Evolutionary conservation across 805 yeast species (phyloP), one percentile per base, ranked within the genome.

Genomic region (Hanseniaspora vineae): DNA sequence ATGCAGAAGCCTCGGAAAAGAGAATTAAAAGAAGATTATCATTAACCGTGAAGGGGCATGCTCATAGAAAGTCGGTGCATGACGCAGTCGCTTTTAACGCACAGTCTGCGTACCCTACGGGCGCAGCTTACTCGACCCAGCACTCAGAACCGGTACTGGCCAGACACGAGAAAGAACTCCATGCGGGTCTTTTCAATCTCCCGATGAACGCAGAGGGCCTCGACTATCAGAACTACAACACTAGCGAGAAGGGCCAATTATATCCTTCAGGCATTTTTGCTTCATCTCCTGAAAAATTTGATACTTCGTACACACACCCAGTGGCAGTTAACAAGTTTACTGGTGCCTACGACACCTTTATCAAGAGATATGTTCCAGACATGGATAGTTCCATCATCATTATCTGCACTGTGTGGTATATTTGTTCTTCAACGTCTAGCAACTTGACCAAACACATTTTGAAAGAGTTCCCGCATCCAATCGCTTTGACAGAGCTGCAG

Each of bases 401-500:
- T 2, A 64, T 84, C 33, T 90, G 97, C 62, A 59, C 74, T 9
- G 56, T 73, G 35, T 90, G 97, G 97, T 90, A 90, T 66, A 58
- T 77, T 31, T 69, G 81, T 10, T 81, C 94, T 32, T 89, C 94
- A 10, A 64, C 89, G 9, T 83, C 95, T 2, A 82, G 81, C 54
- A 87, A 86, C 58, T 71, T 90, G 35, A 80, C 94, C 35, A 90
- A 90, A 62, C 68, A 80, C 44, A 86, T 90, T 44, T 67, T 90
- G 50, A 75, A 70, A 52, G 67, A 69, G 44, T 88, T 81, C 64
- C 74, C 75, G 42, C 84, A 79, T 61, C 96, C 98, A 1, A 78
- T 88, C n/a, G 81, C 95, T 0, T 73, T 92, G 49, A 87, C 97
- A 1, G 88, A 89, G 70, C 66, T 82, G 47, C 97, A 92, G 67